A percentile compares a stretch with the other conserved stretches of the same genome.
Conservation (phyloP, 1,284 basidiomycete species). For the Fistulinella cinereoalba region DNA sequence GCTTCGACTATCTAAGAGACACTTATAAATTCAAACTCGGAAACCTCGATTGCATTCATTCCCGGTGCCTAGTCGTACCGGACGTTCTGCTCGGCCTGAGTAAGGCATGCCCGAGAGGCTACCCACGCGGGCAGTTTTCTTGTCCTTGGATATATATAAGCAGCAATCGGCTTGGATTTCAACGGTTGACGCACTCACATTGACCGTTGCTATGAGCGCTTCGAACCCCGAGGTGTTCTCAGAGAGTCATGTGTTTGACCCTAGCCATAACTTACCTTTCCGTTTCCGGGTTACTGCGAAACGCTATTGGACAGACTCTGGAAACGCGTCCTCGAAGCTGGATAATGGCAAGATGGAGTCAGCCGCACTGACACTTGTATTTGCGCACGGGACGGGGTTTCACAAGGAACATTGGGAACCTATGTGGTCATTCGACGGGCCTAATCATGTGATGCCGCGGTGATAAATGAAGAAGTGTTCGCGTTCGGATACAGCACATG, state of each 20-base stretch:
- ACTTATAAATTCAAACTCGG: too few relatives aligned
- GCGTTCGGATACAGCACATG: background rate
- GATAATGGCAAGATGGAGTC: background rate
- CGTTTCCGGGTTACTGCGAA: background rate
- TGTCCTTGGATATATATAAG: background rate
- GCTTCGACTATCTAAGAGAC: too few relatives aligned
- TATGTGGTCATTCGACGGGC: background rate
- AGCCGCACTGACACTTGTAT: background rate
- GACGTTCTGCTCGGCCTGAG: background rate
- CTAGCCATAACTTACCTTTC: background rate
- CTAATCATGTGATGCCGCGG: slow-evolving; percentile 1
- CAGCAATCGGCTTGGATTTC: background rate
- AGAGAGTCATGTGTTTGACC: background rate
- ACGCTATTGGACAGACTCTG: background rate
- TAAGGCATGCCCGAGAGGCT: background rate
- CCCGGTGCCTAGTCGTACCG: background rate
- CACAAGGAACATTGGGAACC: slow-evolving; percentile 8
- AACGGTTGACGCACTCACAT: background rate
- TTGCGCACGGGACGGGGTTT: background rate
- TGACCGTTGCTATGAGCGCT: background rate
- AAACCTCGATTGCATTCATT: background rate
- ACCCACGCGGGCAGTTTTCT: background rate
- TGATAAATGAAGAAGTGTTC: background rate
- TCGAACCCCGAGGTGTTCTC: background rate
- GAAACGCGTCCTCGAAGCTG: background rate